Evolutionary conservation across 352 stramenopile genomes (phyloP).

Genomic region (Globisporangium nagaii): DNA sequence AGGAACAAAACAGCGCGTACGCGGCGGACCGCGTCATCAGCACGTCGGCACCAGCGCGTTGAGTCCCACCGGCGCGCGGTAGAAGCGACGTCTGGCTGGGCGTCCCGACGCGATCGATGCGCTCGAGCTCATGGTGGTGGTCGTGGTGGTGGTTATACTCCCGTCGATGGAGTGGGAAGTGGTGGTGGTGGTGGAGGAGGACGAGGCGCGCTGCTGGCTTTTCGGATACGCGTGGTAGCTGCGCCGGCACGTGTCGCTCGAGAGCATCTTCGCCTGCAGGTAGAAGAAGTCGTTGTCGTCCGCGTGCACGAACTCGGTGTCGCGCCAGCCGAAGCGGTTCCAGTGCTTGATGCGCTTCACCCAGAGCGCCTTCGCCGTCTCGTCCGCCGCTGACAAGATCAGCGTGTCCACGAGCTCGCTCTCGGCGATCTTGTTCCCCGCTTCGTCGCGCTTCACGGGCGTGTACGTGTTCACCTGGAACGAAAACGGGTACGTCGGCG

Average conservation of each 20-base stretch:
- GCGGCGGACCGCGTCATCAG: too few relatives aligned
- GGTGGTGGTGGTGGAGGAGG: background rate
- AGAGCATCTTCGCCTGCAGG: slow-evolving; percentile 31
- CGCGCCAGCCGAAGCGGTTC: slow-evolving; percentile 69
- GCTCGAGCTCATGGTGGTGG: too few relatives aligned
- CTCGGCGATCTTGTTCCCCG: slow-evolving; percentile 26
- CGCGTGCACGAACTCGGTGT: slow-evolving; percentile 36
- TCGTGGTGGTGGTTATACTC: slow-evolving; percentile 5
- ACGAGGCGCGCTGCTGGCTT: slow-evolving; percentile 11
- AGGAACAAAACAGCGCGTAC: too few relatives aligned
- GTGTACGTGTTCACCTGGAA: slow-evolving; percentile 73
- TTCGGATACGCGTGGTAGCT: slow-evolving; percentile 17
- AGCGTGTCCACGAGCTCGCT: slow-evolving; percentile 40
- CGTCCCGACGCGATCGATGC: slow-evolving; percentile 17
- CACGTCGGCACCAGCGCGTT: slow-evolving; percentile 19
- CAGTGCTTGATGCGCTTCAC: slow-evolving; percentile 59
- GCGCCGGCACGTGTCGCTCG: slow-evolving; percentile 19
- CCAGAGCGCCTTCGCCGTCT: slow-evolving; percentile 45
- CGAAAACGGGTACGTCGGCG: slow-evolving; percentile 36
- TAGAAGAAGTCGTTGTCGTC: slow-evolving; percentile 26
- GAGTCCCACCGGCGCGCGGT: slow-evolving; percentile 29
- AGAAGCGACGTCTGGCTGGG: slow-evolving; percentile 41
- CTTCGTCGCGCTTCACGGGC: slow-evolving; percentile 16
- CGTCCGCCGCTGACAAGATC: slow-evolving; percentile 42
- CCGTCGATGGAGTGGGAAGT: background rate